Base-by-base conservation (phyloP, 129 eudicot species). In the Mikania micrantha region DNA sequence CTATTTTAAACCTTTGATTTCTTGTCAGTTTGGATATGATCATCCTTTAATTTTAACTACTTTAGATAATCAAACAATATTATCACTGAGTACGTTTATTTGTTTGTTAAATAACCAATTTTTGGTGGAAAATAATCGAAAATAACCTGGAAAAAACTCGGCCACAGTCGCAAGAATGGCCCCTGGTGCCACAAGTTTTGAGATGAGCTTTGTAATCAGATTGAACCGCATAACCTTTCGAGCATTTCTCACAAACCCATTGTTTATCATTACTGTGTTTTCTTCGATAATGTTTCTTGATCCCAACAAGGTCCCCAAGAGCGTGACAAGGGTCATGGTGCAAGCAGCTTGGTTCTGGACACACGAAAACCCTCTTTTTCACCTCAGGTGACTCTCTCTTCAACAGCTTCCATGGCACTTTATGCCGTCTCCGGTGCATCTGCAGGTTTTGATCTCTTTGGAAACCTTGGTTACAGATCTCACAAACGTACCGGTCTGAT, bases 81-180 rank as follows among this genome's bases (percentile, higher is more conserved):
- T n/a, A n/a, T n/a, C n/a, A n/a, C n/a, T n/a, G n/a, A n/a, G n/a
- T n/a, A n/a, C n/a, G n/a, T n/a, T n/a, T n/a, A n/a, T n/a, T n/a
- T n/a, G n/a, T n/a, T n/a, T n/a, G n/a, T n/a, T n/a, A n/a, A n/a
- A n/a, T n/a, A n/a, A n/a, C n/a, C n/a, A n/a, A n/a, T n/a, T n/a
- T n/a, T n/a, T n/a, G n/a, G n/a, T n/a, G n/a, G n/a, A 3, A 16
- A 31, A 7, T 12, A 16, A 4, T 56, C 28, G 4, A 21, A 13
- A 44, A 62, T 16, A 34, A 87, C 95, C 95, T 87, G 68, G 95
- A 87, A 73, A 87, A 88, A 48, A 88, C 95, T 7, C 91, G 84
- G 48, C 95, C 95, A 52, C 95, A 88, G 64, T 88, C 95, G 32
- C 95, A 88, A 75, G 95, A 88, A 77, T 88, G 95, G 31, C 95